Evolutionary conservation across 495 filamentous ascomycete genomes (phyloP), one percentile per base, ranked within the genome.

Genomic region (Cairneyella variabilis): DNA sequence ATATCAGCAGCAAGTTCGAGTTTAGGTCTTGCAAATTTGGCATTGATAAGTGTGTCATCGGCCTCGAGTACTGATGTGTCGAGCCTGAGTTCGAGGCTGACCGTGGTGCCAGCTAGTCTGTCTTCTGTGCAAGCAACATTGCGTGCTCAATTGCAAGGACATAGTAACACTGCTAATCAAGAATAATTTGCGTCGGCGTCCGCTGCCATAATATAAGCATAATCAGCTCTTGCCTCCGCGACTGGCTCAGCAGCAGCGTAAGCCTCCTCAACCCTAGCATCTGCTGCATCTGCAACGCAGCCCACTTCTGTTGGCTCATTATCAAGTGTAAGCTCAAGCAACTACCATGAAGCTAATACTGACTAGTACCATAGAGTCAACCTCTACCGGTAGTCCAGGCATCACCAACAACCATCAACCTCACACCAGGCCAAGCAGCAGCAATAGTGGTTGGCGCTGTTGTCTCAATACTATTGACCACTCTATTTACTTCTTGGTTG

Each of bases 191-290:
- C 50, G 12, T 53, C 50, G 14, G 39, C 50, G 11, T 44, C 40
- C 11, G 14, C 18, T 23, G 50, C 50, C 12, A 53, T 53, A 34
- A 41, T 27, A 20, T 39, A 39, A 53, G 50, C 50, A 3, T 41
- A 53, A 23, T 32, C 27, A 0, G 50, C 40, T 3, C 50, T 53
- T 25, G 41, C 41, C 7, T 53, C 40, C 6, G 50, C 40, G 1
- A 53, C 50, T 21, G 50, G 50, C 2, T 53, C 50, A 3, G 50
- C 50, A 9, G 40, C 50, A 45, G 41, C 41, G 4, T 41, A 53
- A 43, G 50, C 40, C 17, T 53, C 50, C 16, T 43, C 50, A 1
- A 53, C 45, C n/a, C 39, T 53, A 5, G 50, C 50, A 21, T 53
- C 50, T 26, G 50, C 50, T 7, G 49, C 37, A 21, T 32, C 21